Evolutionary conservation across 2,329 filamentous ascomycete genomes (phyloP), one percentile per base, ranked within the genome.

Genomic region (Ophiostoma ips): DNA sequence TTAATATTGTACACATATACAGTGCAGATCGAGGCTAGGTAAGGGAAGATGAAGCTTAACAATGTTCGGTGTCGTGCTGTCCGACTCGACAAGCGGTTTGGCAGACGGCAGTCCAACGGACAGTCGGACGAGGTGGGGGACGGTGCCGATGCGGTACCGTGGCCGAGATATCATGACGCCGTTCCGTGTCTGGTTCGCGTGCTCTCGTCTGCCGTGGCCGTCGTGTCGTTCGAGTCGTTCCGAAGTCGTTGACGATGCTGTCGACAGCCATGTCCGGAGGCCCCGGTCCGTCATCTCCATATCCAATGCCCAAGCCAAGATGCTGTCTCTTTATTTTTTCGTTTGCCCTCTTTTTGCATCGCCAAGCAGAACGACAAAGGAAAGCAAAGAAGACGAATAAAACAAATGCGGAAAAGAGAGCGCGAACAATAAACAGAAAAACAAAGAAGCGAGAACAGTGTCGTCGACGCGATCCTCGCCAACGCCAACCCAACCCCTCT

Each of bases 1-100:
- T 66, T 51, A 21, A 50, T 73, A 73, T 70, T 71, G 67, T 73
- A 74, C 71, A 73, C 66, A 68, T 70, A 68, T 71, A 71, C 68
- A 73, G 64, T 63, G 57, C 58, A 56, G 41, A 47, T 50, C 59
- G 24, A 30, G 37, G 37, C 37, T 30, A 30, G 40, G 40, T 11
- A 15, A 31, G 24, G 24, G 60, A 62, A 62, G 63, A 60, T n/a
- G 57, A 59, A 64, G 62, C 73, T 69, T 71, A 68, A 66, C 66
- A 66, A 53, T 54, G 51, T 44, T 50, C 28, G 49, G 49, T 37
- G 51, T 31, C 21, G 40, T 43, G 48, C 16, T 38, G 46, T 43
- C 33, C 41, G 41, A 16, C 18, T 19, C 5, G 15, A 28, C 13
- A 19, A 33, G 30, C 10, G 41, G 24, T 8, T 28, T 28, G 24